phyloP scores from a whole-genome alignment of 495 filamentous ascomycete species.

The Podospora pseudoanserina region DNA sequence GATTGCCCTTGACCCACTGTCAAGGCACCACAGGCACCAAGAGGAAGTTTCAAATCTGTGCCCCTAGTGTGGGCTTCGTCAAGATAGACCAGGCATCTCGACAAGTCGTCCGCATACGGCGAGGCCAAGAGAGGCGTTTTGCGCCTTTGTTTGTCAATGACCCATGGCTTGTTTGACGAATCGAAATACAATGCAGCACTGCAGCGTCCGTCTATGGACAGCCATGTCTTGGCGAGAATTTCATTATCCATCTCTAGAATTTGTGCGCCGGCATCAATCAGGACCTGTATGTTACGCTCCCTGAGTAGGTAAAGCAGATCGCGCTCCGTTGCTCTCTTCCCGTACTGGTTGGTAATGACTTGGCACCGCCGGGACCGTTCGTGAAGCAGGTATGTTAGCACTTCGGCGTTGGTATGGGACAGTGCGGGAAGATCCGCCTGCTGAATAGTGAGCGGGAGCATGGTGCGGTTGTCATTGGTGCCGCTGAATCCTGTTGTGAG shows the following conservation, averaged over 20 bases:
- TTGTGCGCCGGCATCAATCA: slow-evolving; percentile 52
- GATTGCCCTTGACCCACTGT: slow-evolving; percentile 47
- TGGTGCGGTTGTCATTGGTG: slow-evolving; percentile 49
- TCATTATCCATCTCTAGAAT: slow-evolving; percentile 47
- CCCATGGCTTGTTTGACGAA: slow-evolving; percentile 40
- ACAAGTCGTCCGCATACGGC: slow-evolving; percentile 42
- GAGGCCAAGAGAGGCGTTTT: slow-evolving; percentile 39
- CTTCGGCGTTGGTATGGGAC: slow-evolving; percentile 51
- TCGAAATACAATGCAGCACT: slow-evolving; percentile 38
- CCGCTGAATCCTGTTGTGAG: slow-evolving; percentile 54
- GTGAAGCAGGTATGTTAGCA: slow-evolving; percentile 50
- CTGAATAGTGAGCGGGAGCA: slow-evolving; percentile 50
- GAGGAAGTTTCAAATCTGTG: slow-evolving; percentile 47
- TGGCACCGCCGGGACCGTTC: slow-evolving; percentile 41
- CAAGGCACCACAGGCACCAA: slow-evolving; percentile 40
- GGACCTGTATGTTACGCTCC: slow-evolving; percentile 34
- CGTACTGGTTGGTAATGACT: slow-evolving; percentile 27
- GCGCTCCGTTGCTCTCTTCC: slow-evolving; percentile 35
- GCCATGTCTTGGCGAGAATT: slow-evolving; percentile 46
- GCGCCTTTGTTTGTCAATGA: slow-evolving; percentile 30
- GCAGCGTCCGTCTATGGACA: slow-evolving; percentile 35
- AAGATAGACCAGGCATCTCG: slow-evolving; percentile 44
- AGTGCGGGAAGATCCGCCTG: slow-evolving; percentile 49
- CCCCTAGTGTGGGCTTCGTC: slow-evolving; percentile 51
- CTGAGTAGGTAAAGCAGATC: slow-evolving; percentile 36